A percentile compares a stretch with the other conserved stretches of the same genome.
phyloP scores from a whole-genome alignment of 768 basidiomycete genomes.

The Mycena galericulata region DNA sequence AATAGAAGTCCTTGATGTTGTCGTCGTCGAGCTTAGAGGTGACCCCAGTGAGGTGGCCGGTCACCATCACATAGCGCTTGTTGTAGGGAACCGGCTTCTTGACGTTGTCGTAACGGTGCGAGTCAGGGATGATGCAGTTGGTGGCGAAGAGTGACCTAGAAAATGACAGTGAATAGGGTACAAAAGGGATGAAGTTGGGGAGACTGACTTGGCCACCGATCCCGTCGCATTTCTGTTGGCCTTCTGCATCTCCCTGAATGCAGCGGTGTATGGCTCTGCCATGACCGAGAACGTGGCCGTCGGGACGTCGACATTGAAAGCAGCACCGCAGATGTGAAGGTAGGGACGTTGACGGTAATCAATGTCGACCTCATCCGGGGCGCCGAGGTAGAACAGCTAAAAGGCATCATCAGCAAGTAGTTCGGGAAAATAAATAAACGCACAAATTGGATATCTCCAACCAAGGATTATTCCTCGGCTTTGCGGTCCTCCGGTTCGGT shows the following conservation, averaged over 20 bases:
- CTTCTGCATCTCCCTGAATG: not conserved
- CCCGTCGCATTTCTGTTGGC: not conserved
- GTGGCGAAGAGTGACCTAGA: not conserved
- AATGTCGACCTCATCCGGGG: not conserved
- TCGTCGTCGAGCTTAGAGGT: not conserved
- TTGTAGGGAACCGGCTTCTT: conserved; percentile 14
- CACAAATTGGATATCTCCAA: conserved; percentile 12
- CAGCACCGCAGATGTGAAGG: not conserved
- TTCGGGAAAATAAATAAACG: not conserved
- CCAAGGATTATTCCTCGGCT: not conserved
- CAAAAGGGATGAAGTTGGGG: not conserved
- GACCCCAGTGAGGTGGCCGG: conserved; percentile 4
- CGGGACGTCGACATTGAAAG: not conserved
- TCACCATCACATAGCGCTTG: not conserved
- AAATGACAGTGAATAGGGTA: not conserved
- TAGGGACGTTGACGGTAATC: not conserved
- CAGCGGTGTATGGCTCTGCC: conserved; percentile 3
- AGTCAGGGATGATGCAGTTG: not conserved
- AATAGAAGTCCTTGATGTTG: not conserved
- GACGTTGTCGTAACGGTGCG: not conserved
- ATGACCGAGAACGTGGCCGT: not conserved
- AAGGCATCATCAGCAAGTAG: not conserved
- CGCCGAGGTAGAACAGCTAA: not conserved
- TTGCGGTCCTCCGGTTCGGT: no score
- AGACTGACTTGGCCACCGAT: not conserved